Base-by-base conservation (phyloP, 2,329 filamentous ascomycete genomes). In the Ceratocystiopsis sp. region DNA sequence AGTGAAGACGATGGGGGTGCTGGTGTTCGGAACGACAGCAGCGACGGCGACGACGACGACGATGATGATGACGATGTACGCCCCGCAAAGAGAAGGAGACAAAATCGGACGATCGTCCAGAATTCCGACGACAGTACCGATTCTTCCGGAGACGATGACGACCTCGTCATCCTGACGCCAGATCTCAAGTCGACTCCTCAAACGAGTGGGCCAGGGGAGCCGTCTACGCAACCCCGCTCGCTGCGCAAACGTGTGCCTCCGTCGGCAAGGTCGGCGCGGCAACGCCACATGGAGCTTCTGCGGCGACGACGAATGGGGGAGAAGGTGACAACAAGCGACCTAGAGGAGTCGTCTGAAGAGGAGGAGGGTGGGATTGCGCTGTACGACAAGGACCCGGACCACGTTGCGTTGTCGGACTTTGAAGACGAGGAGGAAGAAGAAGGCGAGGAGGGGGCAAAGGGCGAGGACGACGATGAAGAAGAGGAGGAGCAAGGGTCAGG, bases 351-450 rank as follows among this genome's bases (percentile, higher is more conserved):
- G 5, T 36, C 37, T 2, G 39, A 36, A 12, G 47, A 43, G 4
- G 48, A 52, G n/a, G 49, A 44, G 33, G 46, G 45, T 1, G 43
- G 33, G 11, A 34, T 15, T 34, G 52, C 49, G 0, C 43, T 58
- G 0, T 59, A 59, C 41, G 57, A 59, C 45, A 53, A 50, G 3
- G 56, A 58, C 35, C 51, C 56, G 3, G 53, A 57, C 11, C 41
- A 52, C 29, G 41, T 49, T 1, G 56, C 53, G 1, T 48, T 59
- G 17, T 49, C 48, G 2, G 55, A 58, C 33, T 59, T 59, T 43
- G 54, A 58, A 13, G 57, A 59, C 17, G 57, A 59, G 9, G 56
- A 59, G n/a, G 52, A 54, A 11, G 53, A 51, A 1, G 50, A 40
- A 7, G 25, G 19, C 19, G 38, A 44, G 15, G 25, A 41, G 15